A percentile compares a stretch with the other conserved stretches of the same genome.
These are phyloP conservation scores for Suillus clintonianus DNA, from an alignment of 768 basidiomycete genomes.

Conservation along the genomic window DNA sequence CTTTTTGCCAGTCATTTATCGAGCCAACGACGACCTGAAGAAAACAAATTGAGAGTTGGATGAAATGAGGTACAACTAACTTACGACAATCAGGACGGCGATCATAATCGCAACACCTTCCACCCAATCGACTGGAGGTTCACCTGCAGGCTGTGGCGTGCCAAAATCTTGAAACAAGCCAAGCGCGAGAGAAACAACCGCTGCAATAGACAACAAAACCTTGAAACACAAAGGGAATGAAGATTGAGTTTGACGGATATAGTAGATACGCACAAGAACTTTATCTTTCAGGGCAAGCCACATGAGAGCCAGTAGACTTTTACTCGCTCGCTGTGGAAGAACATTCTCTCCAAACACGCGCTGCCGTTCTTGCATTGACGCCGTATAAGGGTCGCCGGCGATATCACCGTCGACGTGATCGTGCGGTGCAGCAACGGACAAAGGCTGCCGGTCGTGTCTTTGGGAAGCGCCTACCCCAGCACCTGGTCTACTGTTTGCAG, in stretches of 20 bases:
- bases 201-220: constrained; percentile 90
- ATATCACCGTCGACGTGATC: constrained; percentile 12
- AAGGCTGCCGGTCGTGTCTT: constrained; percentile 27
- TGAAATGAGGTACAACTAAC: constrained; percentile 21
- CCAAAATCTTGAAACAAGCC: constrained; percentile 96
- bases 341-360: constrained; percentile 77
- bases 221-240: constrained; percentile 30
- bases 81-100: constrained; percentile 73
- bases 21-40: constrained; percentile 84
- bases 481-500: constrained; percentile 20
- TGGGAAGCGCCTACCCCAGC: constrained; percentile 35
- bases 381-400: constrained; percentile 23
- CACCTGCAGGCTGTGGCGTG: constrained; percentile 50
- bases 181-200: constrained; percentile 88
- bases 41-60: background rate
- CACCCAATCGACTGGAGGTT: constrained; percentile 94
- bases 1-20: constrained; percentile 98
- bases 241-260: background rate
- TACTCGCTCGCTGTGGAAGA: constrained; percentile 68
- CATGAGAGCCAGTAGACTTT: constrained; percentile 75
- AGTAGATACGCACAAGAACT: constrained; percentile 63
- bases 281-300: constrained; percentile 89
- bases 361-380: constrained; percentile 59
- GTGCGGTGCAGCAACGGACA: constrained; percentile 19
- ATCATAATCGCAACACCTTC: constrained; percentile 87